Evolutionary conservation across 495 filamentous ascomycete species (phyloP), one percentile per base, ranked within the genome.

Genomic region (Clavariopsis aquatica): DNA sequence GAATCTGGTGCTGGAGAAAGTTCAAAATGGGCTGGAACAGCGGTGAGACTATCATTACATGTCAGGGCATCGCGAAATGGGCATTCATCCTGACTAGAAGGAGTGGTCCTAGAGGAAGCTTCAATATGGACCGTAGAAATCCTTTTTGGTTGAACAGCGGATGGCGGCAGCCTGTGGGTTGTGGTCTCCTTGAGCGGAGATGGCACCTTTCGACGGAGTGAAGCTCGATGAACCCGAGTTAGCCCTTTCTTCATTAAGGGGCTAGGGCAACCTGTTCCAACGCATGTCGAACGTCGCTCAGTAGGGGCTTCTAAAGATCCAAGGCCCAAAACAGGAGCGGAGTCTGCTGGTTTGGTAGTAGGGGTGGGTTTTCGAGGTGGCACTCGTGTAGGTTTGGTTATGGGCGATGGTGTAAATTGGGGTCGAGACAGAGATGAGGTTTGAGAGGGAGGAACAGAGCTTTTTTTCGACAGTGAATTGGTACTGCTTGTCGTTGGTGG

Each of bases 1-100:
- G 64, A 67, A 8, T 67, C 58, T 1, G 51, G 43, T 13, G 26
- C 29, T 22, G 12, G 17, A 57, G 38, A 10, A 47, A 34, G 55
- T 47, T 62, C 52, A 10, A 67, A 57, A 57, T 67, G 57, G n/a
- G 15, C 41, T 2, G 64, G 52, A 6, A 67, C 51, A 27, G 55
- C 56, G 5, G 49, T 49, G 10, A 66, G 49, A 36, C 63, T 66
- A 5, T 31, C 56, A 23, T 22, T 22, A 46, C 60, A 3, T 12
- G 29, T n/a, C 15, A 19, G n/a, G 2, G 26, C 41, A 34, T 55
- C 26, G 52, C 13, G 2, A 20, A 19, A 36, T 13, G 31, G 31
- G 13, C 6, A 36, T 6, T 13, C 31, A 13, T 13, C 31, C 13
- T 36, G 31, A 36, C 13, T 13, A 36, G 6, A 13, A 36, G 13